A percentile compares a stretch with the other conserved stretches of the same genome.
Evolutionary conservation across 2,329 filamentous ascomycete genomes (phyloP).

Genomic region (Colletotrichum neosansevieriae): DNA sequence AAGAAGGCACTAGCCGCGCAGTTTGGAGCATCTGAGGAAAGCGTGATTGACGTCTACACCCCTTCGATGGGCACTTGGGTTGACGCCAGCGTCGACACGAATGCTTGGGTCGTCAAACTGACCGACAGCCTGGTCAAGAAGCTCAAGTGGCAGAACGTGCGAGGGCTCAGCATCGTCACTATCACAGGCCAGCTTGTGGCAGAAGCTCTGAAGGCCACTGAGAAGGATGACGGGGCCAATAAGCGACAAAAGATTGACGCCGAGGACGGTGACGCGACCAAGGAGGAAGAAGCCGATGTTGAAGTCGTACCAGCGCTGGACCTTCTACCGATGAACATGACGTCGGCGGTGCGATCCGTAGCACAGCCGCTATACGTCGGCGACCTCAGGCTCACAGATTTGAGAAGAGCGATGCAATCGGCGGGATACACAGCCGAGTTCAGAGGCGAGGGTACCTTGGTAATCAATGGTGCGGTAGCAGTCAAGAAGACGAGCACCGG

Average conservation of each 20-base stretch:
- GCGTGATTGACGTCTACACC: conserved; percentile 80
- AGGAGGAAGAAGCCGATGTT: conserved; percentile 34
- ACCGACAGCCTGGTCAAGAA: conserved; percentile 86
- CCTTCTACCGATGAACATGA: conserved; percentile 68
- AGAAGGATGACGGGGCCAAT: conserved; percentile 56
- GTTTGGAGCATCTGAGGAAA: conserved; percentile 58
- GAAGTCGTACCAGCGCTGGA: conserved; percentile 62
- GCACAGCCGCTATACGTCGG: conserved; percentile 94
- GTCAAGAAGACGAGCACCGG: conserved; percentile 91
- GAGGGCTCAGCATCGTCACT: conserved; percentile 91
- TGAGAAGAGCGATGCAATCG: conserved; percentile 85
- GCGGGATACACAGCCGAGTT: conserved; percentile 92
- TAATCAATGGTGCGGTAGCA: conserved; percentile 89
- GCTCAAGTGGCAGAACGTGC: conserved; percentile 94
- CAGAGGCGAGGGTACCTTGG: conserved; percentile 88
- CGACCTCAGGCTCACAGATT: conserved; percentile 88
- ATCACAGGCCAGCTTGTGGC: conserved; percentile 78
- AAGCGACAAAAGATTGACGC: conserved; percentile 63
- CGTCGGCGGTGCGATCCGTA: conserved; percentile 79
- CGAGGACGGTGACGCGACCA: conserved; percentile 37
- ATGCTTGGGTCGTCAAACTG: conserved; percentile 95
- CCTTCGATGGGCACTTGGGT: conserved; percentile 79
- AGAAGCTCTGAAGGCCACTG: conserved; percentile 47
- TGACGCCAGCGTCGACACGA: conserved; percentile 96
- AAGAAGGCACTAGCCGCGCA: conserved; percentile 71